Evolutionary conservation across 2,329 filamentous ascomycete species (phyloP).

Genomic region (Ascochyta rabiei): DNA sequence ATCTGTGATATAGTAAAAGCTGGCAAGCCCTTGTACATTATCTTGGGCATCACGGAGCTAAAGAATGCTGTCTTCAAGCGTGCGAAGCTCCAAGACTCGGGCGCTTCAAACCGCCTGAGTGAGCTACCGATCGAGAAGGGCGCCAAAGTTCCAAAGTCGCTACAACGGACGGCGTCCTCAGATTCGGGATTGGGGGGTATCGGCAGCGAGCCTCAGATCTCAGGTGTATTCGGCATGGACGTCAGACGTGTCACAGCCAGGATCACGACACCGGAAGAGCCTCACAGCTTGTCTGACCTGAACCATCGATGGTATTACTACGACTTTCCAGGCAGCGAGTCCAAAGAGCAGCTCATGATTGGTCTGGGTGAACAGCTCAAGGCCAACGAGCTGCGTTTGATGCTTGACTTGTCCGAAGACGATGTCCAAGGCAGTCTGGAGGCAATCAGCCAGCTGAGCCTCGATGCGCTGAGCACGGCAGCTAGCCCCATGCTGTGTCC

Average conservation of each 20-base stretch:
- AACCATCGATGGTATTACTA: conserved; percentile 46
- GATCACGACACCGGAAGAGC: conserved; percentile 42
- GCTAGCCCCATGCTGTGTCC: conserved; percentile 46
- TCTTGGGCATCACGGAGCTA: conserved; percentile 47
- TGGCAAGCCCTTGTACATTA: conserved; percentile 41
- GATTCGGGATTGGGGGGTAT: conserved; percentile 38
- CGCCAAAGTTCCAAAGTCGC: conserved; percentile 40
- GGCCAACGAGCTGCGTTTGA: conserved; percentile 45
- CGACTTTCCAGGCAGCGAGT: conserved; percentile 33
- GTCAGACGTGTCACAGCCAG: conserved; percentile 38
- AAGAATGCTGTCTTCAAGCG: conserved; percentile 48
- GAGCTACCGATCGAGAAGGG: conserved; percentile 42
- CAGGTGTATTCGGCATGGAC: conserved; percentile 48
- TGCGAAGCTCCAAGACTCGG: conserved; percentile 44
- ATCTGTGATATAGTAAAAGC: conserved; percentile 36
- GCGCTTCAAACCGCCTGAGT: conserved; percentile 42
- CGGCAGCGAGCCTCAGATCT: conserved; percentile 39
- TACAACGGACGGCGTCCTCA: conserved; percentile 25
- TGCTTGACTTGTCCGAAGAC: conserved; percentile 46
- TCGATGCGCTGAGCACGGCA: conserved; percentile 44
- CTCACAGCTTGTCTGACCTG: conserved; percentile 41
- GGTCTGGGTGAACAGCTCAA: conserved; percentile 43
- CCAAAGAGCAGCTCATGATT: conserved; percentile 45
- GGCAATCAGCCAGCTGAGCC: conserved; percentile 46
- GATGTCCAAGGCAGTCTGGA: conserved; percentile 45